Base-by-base conservation (phyloP, 2,329 filamentous ascomycete genomes). In the Xylaria multiplex region DNA sequence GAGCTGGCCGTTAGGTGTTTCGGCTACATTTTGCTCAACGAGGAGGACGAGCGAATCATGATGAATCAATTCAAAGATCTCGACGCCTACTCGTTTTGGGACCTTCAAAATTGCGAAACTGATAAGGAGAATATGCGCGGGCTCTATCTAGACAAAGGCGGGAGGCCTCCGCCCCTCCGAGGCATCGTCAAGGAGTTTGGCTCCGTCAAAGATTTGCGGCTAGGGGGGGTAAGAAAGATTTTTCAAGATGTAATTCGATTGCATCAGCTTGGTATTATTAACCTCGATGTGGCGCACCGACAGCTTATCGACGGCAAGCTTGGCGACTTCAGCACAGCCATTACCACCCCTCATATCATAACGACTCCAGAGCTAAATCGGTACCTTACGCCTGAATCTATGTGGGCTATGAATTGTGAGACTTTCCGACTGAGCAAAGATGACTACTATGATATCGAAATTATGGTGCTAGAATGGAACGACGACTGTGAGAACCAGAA, bases 1-100 rank as follows among this genome's bases (percentile, higher is more conserved):
- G 69, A 73, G 14, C 64, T 75, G 11, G 72, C 72, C 3, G 52
- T 71, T 30, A 14, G 54, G 24, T 76, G 74, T 62, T 75, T 69
- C 54, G 74, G 73, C 54, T 76, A 77, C 52, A 40, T 75, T 8
- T 64, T 77, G 6, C 67, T 77, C 1, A 66, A 70, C 58, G 67
- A 73, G 57, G 52, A 40, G 13, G 45, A 64, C 55, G 55, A 59
- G 54, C 45, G 19, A 19, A 19, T 19, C 27, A 27, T 27, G 27
- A 27, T 27, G 27, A 27, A 27, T 5, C 27, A 27, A 27, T 27
- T 27, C 27, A 27, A 27, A 1, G 27, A 27, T 1, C 27, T 27
- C 27, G 27, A 27, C 27, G 0, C 27, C 27, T 27, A 27, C 27
- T 27, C 27, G 27, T 27, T 27, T 27, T 27, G 27, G 27, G 27